A percentile compares a stretch with the other conserved stretches of the same genome.
Evolutionary conservation across 2,329 filamentous ascomycete species (phyloP).

Genomic region (Monascus ruber): DNA sequence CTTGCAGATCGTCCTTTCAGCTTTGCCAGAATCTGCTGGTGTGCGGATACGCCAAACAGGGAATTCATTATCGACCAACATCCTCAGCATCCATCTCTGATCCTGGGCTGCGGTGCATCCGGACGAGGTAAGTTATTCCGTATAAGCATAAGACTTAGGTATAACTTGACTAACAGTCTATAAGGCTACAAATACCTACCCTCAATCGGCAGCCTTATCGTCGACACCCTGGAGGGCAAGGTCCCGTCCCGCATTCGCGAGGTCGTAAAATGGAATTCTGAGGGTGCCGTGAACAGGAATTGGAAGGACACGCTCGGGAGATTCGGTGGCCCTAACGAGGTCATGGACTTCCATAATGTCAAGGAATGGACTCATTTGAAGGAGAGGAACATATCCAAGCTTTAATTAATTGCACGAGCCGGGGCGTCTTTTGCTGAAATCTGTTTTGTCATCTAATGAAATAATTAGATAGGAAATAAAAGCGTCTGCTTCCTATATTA

Average conservation of each 20-base stretch:
- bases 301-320: conserved; percentile 38
- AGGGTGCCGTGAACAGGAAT: conserved; percentile 35
- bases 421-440: too few species aligned
- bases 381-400: conserved; percentile 8
- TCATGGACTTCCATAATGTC: conserved; percentile 38
- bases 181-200: conserved; percentile 43
- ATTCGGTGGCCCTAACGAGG: conserved; percentile 35
- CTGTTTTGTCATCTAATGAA: too few species aligned
- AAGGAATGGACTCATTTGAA: conserved; percentile 28
- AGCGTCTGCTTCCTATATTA: too few species aligned
- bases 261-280: conserved; percentile 41
- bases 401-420: conserved; percentile 1
- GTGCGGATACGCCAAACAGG: conserved; percentile 44
- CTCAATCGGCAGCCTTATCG: conserved; percentile 38
- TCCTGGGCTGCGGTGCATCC: conserved; percentile 39
- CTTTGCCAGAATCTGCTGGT: conserved; percentile 46
- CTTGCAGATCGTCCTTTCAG: conserved; percentile 39
- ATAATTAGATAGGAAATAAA: too few species aligned
- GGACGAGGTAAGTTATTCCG: conserved; percentile 17
- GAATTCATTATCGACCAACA: conserved; percentile 43
- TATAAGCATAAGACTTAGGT: not conserved
- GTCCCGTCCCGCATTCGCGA: conserved; percentile 31
- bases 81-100: conserved; percentile 32
- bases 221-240: conserved; percentile 35
- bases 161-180: not conserved